phyloP scores from a whole-genome alignment of 208 protist genomes.

The Acanthamoeba quina region DNA sequence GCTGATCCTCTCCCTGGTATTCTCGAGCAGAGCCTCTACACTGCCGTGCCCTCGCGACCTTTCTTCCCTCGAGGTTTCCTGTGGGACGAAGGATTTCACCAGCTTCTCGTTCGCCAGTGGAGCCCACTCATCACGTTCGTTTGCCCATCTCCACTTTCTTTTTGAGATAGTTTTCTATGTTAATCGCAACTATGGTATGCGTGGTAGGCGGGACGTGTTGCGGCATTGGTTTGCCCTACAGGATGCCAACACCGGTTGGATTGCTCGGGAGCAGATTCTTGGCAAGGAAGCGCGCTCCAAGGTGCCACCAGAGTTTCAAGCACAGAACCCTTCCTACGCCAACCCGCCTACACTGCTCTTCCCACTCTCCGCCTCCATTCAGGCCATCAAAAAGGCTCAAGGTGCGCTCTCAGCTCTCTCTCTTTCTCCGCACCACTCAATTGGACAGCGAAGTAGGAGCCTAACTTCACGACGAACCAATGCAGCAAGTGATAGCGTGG shows the following conservation, averaged over 20 bases:
- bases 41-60: slow-evolving; percentile 87
- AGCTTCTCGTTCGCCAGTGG: slow-evolving; percentile 88
- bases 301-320: slow-evolving; percentile 89
- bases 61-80: slow-evolving; percentile 93
- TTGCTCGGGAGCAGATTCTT: slow-evolving; percentile 93
- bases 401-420: not conserved
- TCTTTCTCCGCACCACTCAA: too few species aligned
- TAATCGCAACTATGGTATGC: not conserved
- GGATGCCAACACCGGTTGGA: slow-evolving; percentile 89
- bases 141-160: not conserved
- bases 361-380: slow-evolving; percentile 68
- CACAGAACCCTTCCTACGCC: slow-evolving; percentile 84
- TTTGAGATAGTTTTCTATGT: not conserved
- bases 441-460: not conserved
- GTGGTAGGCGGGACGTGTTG: slow-evolving; percentile 83
- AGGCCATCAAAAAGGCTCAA: not conserved
- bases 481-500: not conserved
- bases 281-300: slow-evolving; percentile 87
- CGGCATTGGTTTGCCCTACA: slow-evolving; percentile 90
- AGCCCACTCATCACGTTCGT: slow-evolving; percentile 81
- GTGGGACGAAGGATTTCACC: slow-evolving; percentile 96
- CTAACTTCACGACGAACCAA: not conserved
- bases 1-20: not conserved
- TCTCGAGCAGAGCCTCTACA: slow-evolving; percentile 35
- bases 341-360: slow-evolving; percentile 92